Conservation (phyloP, 257 asterid genomes). For the Solanum sparsipilum region DNA sequence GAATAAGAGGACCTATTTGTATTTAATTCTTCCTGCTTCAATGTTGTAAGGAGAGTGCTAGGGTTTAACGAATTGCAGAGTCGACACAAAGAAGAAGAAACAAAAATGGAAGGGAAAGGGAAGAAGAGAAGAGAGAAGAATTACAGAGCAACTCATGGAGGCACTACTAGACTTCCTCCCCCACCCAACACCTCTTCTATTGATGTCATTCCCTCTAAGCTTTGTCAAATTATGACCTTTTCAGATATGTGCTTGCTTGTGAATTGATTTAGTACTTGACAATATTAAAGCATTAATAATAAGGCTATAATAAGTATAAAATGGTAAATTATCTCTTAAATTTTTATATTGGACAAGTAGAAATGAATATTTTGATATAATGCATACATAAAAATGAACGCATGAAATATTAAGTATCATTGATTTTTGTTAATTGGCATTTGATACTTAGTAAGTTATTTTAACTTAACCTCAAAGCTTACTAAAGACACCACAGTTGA, state of each 20-base stretch:
- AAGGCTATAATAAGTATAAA: too few relatives aligned
- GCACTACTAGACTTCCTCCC: constrained; percentile 59
- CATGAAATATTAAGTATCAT: too few relatives aligned
- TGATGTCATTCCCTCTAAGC: constrained; percentile 72
- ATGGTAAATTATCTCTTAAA: too few relatives aligned
- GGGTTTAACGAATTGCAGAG: not conserved
- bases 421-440: too few relatives aligned
- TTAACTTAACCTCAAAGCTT: too few relatives aligned
- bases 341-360: too few relatives aligned
- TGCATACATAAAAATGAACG: too few relatives aligned
- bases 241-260: constrained; percentile 17
- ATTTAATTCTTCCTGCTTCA: not conserved
- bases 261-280: not conserved
- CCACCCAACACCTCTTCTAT: constrained; percentile 59
- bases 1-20: not conserved
- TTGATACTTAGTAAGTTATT: too few relatives aligned
- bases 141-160: constrained; percentile 66
- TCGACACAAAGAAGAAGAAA: not conserved
- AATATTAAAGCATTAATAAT: too few relatives aligned
- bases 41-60: not conserved
- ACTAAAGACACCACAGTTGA: too few relatives aligned
- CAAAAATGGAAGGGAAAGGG: constrained; percentile 70
- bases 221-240: constrained; percentile 54
- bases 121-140: constrained; percentile 67
- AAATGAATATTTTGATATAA: too few relatives aligned